A percentile compares a stretch with the other conserved stretches of the same genome.
Conservation (phyloP, 2,329 filamentous ascomycete species). For the Cryphonectria radicalis region DNA sequence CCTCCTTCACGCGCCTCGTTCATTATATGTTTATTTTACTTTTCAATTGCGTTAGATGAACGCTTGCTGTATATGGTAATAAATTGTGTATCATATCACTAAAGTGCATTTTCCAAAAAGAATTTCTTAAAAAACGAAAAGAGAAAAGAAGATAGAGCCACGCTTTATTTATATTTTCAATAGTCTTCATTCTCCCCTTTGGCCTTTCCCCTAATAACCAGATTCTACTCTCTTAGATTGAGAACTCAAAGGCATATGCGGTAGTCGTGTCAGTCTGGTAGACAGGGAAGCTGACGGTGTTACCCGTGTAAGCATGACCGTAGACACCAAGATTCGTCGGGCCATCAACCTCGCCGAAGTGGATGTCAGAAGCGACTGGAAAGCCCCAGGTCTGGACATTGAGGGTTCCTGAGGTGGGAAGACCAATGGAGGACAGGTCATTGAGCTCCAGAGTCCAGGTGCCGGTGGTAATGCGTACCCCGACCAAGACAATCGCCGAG, state of each 20-base stretch:
- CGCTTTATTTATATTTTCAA: too few relatives aligned
- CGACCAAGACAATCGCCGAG: constrained; percentile 42
- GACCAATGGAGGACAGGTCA: constrained; percentile 39
- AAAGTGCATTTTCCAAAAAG: too few relatives aligned
- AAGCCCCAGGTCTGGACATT: constrained; percentile 40
- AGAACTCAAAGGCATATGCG: constrained; percentile 47
- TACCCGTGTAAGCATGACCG: constrained; percentile 40
- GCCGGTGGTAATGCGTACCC: constrained; percentile 37
- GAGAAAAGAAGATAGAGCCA: too few relatives aligned
- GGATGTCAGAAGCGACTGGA: constrained; percentile 27
- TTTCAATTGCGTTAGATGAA: not conserved
- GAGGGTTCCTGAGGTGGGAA: constrained; percentile 39
- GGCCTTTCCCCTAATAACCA: not conserved
- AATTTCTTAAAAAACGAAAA: too few relatives aligned
- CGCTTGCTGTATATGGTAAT: too few relatives aligned
- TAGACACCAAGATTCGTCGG: constrained; percentile 39
- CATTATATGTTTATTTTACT: not conserved
- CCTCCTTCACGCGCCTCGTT: not conserved
- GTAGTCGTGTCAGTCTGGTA: constrained; percentile 43
- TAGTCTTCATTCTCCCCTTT: not conserved
- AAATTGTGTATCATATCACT: too few relatives aligned
- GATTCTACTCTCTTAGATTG: not conserved
- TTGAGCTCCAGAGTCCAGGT: constrained; percentile 43
- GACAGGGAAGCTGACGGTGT: constrained; percentile 43
- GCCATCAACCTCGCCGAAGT: constrained; percentile 37